Evolutionary conservation across 1,139 yeast species (phyloP), one percentile per base, ranked within the genome.

Genomic region (Petasospora rhodanensis): DNA sequence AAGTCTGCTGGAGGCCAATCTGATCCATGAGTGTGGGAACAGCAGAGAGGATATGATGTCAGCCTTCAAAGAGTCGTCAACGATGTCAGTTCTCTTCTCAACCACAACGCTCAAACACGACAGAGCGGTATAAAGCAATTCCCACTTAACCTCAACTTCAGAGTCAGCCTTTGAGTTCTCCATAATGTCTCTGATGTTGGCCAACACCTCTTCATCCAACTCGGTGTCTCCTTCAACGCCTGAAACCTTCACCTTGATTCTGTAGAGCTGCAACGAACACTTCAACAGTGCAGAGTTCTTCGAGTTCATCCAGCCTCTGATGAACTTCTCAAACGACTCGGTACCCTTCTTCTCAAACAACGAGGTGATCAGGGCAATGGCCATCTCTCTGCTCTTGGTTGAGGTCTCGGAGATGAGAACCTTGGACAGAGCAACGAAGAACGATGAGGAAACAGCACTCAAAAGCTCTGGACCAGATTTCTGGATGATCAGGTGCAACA

Each of bases 1-100:
- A 29, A 86, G 62, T 32, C 89, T 67, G n/a, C 81, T 64, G 0
- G 94, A 62, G 5, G 74, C 64, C 36, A 83, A 65, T 51, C 97
- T 75, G 10, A 89, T 82, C 97, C 97, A 89, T 0, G 94, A 70
- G 56, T 89, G 97, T 2, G 96, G 96, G 56, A 75, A 91, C 33
- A 89, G 62, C 41, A 87, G 63, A 17, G 77, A 62, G 10, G 68
- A 70, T 18, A 76, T 65, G 6, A 82, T 61, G 14, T 61, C 57
- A 10, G 54, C 51, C 37, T 68, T 68, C 28, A 72, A 61, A 18
- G 67, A 55, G 1, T 66, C 58, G 9, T 49, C 47, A 26, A 52
- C 45, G n/a, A 34, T 18, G 2, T 21, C 23, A 20, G 22, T n/a
- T n/a, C 37, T 35, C 18, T 42, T 29, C 22, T 49, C 54, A 13